These are phyloP conservation scores for Gnaphalium uliginosum DNA, from an alignment of 129 eudicot genomes.

Conservation along the genomic window DNA sequence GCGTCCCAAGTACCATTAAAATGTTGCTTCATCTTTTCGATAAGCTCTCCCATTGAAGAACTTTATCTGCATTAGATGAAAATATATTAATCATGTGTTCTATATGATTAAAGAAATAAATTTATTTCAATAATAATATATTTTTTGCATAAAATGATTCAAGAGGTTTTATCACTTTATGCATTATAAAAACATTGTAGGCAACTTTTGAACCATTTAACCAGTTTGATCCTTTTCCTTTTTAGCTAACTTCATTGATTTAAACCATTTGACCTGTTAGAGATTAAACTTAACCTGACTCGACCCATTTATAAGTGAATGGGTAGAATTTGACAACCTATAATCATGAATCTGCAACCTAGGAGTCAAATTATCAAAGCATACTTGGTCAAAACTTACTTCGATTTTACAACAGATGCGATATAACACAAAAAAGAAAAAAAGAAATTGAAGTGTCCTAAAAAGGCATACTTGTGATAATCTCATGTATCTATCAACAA, in stretches of 20 bases:
- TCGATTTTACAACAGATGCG: neutral
- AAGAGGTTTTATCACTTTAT: neutral
- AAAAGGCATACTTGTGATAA: neutral
- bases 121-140: no score
- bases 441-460: neutral
- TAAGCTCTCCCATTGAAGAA: conserved; percentile 1
- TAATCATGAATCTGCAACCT: neutral
- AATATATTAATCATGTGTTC: no score
- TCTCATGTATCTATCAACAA: neutral
- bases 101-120: no score
- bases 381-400: neutral
- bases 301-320: neutral
- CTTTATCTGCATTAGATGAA: neutral
- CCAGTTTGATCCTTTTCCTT: no score
- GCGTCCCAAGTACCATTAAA: conserved; percentile 14
- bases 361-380: neutral
- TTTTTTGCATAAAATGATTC: neutral
- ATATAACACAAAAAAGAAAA: neutral
- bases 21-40: neutral
- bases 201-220: neutral
- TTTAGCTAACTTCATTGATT: no score
- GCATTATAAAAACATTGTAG: neutral
- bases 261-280: no score
- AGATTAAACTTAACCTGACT: neutral
- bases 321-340: neutral